phyloP scores from a whole-genome alignment of 495 filamentous ascomycete species.

The Corynascus novoguineensis region DNA sequence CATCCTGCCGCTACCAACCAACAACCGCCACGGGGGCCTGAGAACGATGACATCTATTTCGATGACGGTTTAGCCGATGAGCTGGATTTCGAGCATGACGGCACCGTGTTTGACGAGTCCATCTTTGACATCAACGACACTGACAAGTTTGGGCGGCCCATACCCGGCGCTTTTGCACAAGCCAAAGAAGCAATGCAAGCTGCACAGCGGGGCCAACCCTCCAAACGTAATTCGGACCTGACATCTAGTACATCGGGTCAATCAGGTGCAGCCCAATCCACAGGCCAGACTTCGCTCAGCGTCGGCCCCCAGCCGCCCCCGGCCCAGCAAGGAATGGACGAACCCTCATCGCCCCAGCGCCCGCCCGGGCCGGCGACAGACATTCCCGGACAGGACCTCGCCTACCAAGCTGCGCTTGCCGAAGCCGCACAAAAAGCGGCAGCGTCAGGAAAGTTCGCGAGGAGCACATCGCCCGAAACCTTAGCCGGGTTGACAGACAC shows the following conservation, averaged over 20 bases:
- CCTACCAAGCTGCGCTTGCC: conserved; percentile 76
- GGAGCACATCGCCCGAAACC: conserved; percentile 50
- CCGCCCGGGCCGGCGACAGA: conserved; percentile 15
- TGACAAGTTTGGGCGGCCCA: conserved; percentile 49
- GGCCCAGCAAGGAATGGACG: conserved; percentile 12
- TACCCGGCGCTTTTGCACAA: conserved; percentile 44
- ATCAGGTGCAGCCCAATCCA: conserved; percentile 39
- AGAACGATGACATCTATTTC: conserved; percentile 76
- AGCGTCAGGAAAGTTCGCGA: conserved; percentile 61
- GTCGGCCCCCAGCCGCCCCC: conserved; percentile 23
- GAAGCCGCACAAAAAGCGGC: conserved; percentile 69
- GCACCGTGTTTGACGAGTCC: conserved; percentile 65
- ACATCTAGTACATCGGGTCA: conserved; percentile 33
- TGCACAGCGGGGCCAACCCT: conserved; percentile 22
- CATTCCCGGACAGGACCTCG: conserved; percentile 49
- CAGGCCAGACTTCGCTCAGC: conserved; percentile 35
- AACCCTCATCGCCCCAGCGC: conserved; percentile 15
- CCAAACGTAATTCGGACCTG: conserved; percentile 37
- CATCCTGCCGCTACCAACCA: conserved; percentile 14
- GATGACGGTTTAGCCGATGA: conserved; percentile 64
- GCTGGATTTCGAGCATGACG: conserved; percentile 44
- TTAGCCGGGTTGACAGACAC: conserved; percentile 44
- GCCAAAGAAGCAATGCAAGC: conserved; percentile 37
- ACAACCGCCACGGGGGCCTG: conserved; percentile 1
- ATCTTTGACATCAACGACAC: conserved; percentile 67